Base-by-base conservation (phyloP, 1,139 yeast species). In the Magnusiomyces paraingens region DNA sequence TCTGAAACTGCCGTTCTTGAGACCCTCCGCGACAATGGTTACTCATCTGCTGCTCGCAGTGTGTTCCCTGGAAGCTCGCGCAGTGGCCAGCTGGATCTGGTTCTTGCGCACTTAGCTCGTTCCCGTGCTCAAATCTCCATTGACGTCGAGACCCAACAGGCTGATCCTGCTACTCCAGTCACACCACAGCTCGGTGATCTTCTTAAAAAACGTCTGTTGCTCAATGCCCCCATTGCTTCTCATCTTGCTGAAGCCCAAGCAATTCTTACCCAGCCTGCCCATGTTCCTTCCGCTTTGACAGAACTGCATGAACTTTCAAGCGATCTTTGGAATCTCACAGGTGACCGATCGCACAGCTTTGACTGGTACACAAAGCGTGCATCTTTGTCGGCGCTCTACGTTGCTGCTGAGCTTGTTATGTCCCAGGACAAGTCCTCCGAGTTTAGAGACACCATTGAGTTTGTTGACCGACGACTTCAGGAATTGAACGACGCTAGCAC, bases 341-440 rank as follows among this genome's bases (percentile, higher is more conserved):
- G 91, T 2, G 97, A 91, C 66, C 71, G 75, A 53, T 81, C 94
- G n/a, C 80, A 84, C 57, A 96, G 89, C 68, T 84, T 87, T 68
- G 84, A 88, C 2, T 93, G 99, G 99, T 93, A 93, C 68, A 74
- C 95, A n/a, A 87, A 90, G 66, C 75, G 98, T 60, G 73, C 84
- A 29, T 78, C 87, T 4, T 68, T 91, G 32, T 78, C 89, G 18
- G 75, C 86, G 0, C 78, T 86, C 3, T 89, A 86, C 66, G 86
- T 86, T 1, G 77, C 84, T 39, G 65, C 72, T 1, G 97, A 93
- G 67, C 72, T 89, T 58, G 88, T 80, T 72, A 87, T 86, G 95
- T 73, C 88, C 48, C 85, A 79, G 61, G 97, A 91, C 67, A 73
- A 74, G n/a, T 82, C 91, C 29, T 65, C 67, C 2, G 78, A 72